Evolutionary conservation across 768 basidiomycete species (phyloP).

Genomic region (Gelatoporia subvermispora): DNA sequence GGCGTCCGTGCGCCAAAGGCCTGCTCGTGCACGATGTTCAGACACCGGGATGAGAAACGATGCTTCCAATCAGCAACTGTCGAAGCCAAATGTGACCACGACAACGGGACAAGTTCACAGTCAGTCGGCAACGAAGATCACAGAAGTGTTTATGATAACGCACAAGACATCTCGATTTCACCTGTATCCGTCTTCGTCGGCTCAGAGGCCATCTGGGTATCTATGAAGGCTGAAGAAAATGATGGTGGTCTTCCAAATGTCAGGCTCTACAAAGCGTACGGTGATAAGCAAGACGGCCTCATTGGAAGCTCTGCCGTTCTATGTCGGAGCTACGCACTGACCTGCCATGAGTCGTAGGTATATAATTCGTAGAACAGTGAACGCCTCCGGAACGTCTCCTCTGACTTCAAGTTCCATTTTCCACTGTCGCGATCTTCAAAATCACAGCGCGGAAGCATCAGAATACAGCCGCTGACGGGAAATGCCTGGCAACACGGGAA

Average conservation of each 20-base stretch:
- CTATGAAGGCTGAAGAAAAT: slow-evolving; percentile 51
- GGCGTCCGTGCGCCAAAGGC: slow-evolving; percentile 62
- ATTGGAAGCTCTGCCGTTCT: not conserved
- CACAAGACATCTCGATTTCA: slow-evolving; percentile 61
- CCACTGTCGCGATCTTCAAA: slow-evolving; percentile 60
- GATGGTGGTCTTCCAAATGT: slow-evolving; percentile 72
- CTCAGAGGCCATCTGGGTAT: slow-evolving; percentile 46
- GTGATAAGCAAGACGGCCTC: not conserved
- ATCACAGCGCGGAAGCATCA: slow-evolving; percentile 7
- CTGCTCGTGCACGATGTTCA: slow-evolving; percentile 61
- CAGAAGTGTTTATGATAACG: slow-evolving; percentile 18
- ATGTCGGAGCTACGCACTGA: slow-evolving; percentile 20
- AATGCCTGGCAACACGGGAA: not conserved
- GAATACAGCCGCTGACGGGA: not conserved
- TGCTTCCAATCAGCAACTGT: slow-evolving; percentile 69
- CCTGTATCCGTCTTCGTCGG: slow-evolving; percentile 39
- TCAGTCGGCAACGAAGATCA: not conserved
- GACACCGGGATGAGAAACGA: slow-evolving; percentile 54
- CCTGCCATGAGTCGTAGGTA: slow-evolving; percentile 71
- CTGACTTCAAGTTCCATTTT: slow-evolving; percentile 53
- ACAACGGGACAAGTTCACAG: not conserved
- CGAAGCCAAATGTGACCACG: not conserved
- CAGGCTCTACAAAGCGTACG: slow-evolving; percentile 43
- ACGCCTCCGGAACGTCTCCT: slow-evolving; percentile 55
- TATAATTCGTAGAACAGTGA: slow-evolving; percentile 62